Evolutionary conservation across 495 filamentous ascomycete species (phyloP), one percentile per base, ranked within the genome.

Genomic region (Podospora appendiculata): DNA sequence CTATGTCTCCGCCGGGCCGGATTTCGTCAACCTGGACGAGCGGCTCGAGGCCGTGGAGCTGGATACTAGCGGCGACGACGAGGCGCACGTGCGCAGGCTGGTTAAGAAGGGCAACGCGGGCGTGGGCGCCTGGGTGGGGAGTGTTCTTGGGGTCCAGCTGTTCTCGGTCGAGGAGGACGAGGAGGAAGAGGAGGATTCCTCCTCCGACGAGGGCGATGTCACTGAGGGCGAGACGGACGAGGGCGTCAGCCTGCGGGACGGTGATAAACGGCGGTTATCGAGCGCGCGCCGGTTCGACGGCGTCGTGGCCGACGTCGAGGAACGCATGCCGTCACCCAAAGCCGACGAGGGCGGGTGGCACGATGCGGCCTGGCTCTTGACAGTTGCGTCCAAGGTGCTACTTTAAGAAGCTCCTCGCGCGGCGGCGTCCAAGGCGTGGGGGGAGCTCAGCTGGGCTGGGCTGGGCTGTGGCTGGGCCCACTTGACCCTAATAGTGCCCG

Each of bases 361-460:
- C 53, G 90, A 95, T 72, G 90, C 87, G 36, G 79, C 85, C 25
- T 96, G 89, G 90, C 68, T 96, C 53, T 70, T 95, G 46, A 83
- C 81, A 44, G 81, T 91, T 46, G 85, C 88, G 18, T 85, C 81
- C 36, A 87, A 84, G 54, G 82, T 88, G 17, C 66, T 94, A 18
- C 64, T 87, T 49, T 88, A 67, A 72, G 9, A 4, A 16, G 11
- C 44, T n/a, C n/a, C n/a, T n/a, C 19, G 32, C 33, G 46, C 10
- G 16, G 25, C 25, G 45, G 45, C 16, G 17, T 7, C 18, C 2
- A 18, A 46, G 43, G 6, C 38, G 1, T 7, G 38, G 38, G n/a
- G n/a, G 38, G 38, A 14, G 38, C 11, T 40, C n/a, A 14, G 38
- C 10, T 11, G n/a, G n/a, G 10, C 11, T 11, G 38, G 38, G 38